These are phyloP conservation scores for Diphasiastrum complanatum DNA, from an alignment of 83 land plant species.

Conservation along the genomic window DNA sequence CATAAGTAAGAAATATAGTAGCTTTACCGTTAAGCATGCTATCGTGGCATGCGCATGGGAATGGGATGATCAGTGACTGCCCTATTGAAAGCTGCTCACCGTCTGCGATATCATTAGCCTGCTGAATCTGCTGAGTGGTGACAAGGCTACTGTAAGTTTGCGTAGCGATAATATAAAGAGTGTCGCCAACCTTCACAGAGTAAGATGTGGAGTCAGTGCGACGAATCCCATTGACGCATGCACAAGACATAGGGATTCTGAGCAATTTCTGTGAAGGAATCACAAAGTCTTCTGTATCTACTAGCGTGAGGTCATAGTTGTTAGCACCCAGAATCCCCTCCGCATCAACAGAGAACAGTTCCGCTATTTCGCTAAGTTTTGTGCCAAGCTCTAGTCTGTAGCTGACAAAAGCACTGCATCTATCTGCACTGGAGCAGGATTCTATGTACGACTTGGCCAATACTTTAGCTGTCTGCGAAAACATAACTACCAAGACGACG, in stretches of 20 bases:
- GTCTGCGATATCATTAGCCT: background rate
- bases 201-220: constrained; percentile 10
- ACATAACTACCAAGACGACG: too few relatives aligned
- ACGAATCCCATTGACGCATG: constrained; percentile 26
- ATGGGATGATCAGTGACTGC: constrained; percentile 14
- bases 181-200: constrained; percentile 17
- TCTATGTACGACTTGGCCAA: constrained; percentile 15
- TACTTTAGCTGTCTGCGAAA: too few relatives aligned
- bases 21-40: constrained; percentile 16
- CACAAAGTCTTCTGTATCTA: background rate
- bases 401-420: constrained; percentile 18
- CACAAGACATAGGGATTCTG: constrained; percentile 23
- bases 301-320: background rate
- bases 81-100: constrained; percentile 2
- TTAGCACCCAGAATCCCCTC: constrained; percentile 18
- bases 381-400: constrained; percentile 14
- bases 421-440: constrained; percentile 5
- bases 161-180: constrained; percentile 11
- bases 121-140: constrained; percentile 18
- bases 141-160: constrained; percentile 15
- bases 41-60: constrained; percentile 28
- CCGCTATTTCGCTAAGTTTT: constrained; percentile 19
- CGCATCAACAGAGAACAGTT: constrained; percentile 11
- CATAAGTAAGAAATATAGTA: constrained; percentile 17
- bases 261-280: constrained; percentile 2